Evolutionary conservation across 768 basidiomycete genomes (phyloP), one percentile per base, ranked within the genome.

Genomic region (Termitomyces sp.): DNA sequence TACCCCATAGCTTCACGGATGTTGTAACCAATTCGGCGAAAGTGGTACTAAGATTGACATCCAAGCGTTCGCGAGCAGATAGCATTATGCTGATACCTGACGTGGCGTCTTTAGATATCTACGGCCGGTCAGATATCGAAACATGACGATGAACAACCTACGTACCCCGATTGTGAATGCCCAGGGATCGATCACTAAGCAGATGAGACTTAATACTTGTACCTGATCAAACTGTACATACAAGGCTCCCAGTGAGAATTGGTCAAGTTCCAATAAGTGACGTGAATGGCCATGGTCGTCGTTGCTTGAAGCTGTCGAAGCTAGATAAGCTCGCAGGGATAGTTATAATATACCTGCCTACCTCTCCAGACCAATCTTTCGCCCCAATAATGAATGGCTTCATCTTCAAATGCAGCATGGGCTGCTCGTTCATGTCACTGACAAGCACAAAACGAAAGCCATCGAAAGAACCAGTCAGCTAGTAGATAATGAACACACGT

Each of bases 191-290:
- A 96, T 91, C 53, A 99, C 89, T 91, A 47, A 53, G 33, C n/a
- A 54, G 49, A 50, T 35, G 57, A n/a, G 57, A 47, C 10, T 55
- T 28, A 1, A 31, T n/a, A 9, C 21, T 60, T 11, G 53, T n/a
- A 56, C 49, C 35, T 12, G 3, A 40, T 33, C 33, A 23, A 48
- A 5, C 12, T 31, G 40, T 1, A 72, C 86, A 60, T 66, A 90
- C 89, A 69, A 31, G 97, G 96, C 71, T 98, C 97, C 94, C 97
- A 99, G 65, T 98, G 94, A 48, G 97, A 98, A 67, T 97, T 98
- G 23, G 87, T 86, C 50, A 98, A 71, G 70, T 99, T 99, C 92
- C 94, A 99, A 66, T 97, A 99, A 57, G 86, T 93, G 68, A 97
- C 87, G 50, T 87, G 84, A 3, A 85, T 86, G 23, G 87, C 85